These are phyloP conservation scores for Sarocladium brachiariae DNA, from an alignment of 2,329 filamentous ascomycete genomes.

Conservation along the genomic window DNA sequence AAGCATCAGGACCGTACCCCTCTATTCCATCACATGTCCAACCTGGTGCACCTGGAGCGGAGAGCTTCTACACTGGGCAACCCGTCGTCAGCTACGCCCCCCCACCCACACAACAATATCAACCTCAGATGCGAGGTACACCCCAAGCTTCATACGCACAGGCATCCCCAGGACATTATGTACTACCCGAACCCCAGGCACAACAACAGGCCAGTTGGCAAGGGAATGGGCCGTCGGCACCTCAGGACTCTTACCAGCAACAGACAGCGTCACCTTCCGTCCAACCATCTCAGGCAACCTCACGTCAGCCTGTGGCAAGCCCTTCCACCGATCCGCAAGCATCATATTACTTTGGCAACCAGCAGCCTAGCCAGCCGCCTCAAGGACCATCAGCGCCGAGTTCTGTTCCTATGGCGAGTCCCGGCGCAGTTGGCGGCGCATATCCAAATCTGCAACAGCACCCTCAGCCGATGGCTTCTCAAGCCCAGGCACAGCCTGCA, in stretches of 20 bases:
- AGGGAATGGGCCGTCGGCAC: conserved; percentile 28
- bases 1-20: conserved; percentile 61
- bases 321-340: conserved; percentile 43
- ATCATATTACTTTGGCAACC: conserved; percentile 50
- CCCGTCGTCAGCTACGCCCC: conserved; percentile 41
- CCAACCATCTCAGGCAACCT: conserved; percentile 8
- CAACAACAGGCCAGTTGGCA: conserved; percentile 47
- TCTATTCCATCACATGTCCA: conserved; percentile 52
- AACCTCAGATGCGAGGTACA: conserved; percentile 22
- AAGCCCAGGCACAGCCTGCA: conserved; percentile 20
- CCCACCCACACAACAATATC: conserved; percentile 38
- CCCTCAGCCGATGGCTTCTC: conserved; percentile 20
- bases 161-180: conserved; percentile 35
- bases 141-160: conserved; percentile 21
- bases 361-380: conserved; percentile 25
- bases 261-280: conserved; percentile 20
- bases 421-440: conserved; percentile 34
- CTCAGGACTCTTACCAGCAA: conserved; percentile 19
- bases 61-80: conserved; percentile 77
- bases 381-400: conserved; percentile 31
- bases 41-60: conserved; percentile 45
- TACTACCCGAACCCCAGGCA: conserved; percentile 17
- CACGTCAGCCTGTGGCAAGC: conserved; percentile 22
- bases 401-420: conserved; percentile 32
- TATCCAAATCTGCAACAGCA: conserved; percentile 46